These are phyloP conservation scores for Misopates orontium DNA, from an alignment of 257 asterid genomes.

Conservation along the genomic window DNA sequence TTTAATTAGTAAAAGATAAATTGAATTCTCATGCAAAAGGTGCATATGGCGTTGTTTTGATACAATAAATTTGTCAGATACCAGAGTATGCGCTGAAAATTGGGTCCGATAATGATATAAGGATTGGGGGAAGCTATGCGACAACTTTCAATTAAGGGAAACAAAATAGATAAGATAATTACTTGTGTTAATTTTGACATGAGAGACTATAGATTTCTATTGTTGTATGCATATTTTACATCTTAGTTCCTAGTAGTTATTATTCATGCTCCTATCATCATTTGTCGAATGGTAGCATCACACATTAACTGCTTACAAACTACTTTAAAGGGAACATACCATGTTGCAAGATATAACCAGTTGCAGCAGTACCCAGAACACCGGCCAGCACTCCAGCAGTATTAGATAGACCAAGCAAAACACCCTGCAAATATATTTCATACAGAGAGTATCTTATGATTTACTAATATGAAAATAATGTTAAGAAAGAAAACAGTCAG, in stretches of 20 bases:
- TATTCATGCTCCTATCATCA: neutral
- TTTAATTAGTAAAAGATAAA: no score
- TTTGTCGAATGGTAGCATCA: neutral
- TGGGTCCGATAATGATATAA: no score
- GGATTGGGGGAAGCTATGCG: no score
- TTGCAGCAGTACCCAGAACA: slow-evolving; percentile 86
- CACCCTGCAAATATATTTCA: slow-evolving; percentile 56
- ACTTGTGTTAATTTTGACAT: no score
- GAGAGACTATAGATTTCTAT: neutral
- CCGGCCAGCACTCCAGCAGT: slow-evolving; percentile 97
- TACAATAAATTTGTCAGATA: no score
- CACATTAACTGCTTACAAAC: neutral
- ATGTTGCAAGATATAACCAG: slow-evolving; percentile 91
- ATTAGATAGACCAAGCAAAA: slow-evolving; percentile 81
- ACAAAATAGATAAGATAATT: no score
- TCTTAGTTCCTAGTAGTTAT: neutral
- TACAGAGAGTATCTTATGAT: neutral
- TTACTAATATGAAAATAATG: neutral
- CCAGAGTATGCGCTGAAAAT: no score
- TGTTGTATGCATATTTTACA: neutral
- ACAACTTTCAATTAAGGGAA: no score
- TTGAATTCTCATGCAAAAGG: no score
- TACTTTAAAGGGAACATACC: slow-evolving; percentile 42
- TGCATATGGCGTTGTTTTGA: no score
- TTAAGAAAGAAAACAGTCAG: neutral